phyloP scores from a whole-genome alignment of 768 basidiomycete species.

The Termitomyces sp. region DNA sequence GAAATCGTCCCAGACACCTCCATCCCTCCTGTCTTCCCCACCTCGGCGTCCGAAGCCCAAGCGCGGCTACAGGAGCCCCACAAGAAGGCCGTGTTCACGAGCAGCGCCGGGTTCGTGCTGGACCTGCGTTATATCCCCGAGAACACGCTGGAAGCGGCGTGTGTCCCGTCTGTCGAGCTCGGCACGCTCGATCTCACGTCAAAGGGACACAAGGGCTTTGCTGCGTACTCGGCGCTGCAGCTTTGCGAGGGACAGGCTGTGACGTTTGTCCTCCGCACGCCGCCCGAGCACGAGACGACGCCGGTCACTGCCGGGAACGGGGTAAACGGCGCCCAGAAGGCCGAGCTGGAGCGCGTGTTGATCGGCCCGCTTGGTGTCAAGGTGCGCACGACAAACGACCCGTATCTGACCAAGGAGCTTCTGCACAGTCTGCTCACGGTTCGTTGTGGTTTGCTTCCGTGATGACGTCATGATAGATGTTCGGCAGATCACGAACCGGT shows the following conservation, averaged over 20 bases:
- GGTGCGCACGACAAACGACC: slow-evolving; percentile 54
- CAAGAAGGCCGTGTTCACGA: slow-evolving; percentile 53
- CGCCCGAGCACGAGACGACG: slow-evolving; percentile 28
- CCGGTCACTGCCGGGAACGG: neutral
- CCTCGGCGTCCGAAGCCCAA: neutral
- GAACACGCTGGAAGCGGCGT: slow-evolving; percentile 29
- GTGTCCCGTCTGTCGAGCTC: slow-evolving; percentile 49
- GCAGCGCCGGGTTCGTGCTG: slow-evolving; percentile 49
- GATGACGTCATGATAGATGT: neutral
- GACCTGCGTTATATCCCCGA: slow-evolving; percentile 78
- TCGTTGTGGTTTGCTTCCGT: neutral
- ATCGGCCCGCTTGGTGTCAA: slow-evolving; percentile 25
- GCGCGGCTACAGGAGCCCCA: slow-evolving; percentile 15
- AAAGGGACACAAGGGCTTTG: slow-evolving; percentile 73
- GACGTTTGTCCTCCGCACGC: slow-evolving; percentile 81
- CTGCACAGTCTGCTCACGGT: slow-evolving; percentile 48
- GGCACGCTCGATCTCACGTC: slow-evolving; percentile 56
- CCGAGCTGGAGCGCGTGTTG: slow-evolving; percentile 5
- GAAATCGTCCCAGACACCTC: slow-evolving; percentile 43
- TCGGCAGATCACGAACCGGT: slow-evolving; percentile 59
- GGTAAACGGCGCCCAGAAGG: neutral
- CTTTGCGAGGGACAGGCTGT: slow-evolving; percentile 84
- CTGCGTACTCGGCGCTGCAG: slow-evolving; percentile 50
- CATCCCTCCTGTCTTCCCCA: slow-evolving; percentile 6
- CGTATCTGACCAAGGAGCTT: slow-evolving; percentile 63